A percentile compares a stretch with the other conserved stretches of the same genome.
phyloP scores from a whole-genome alignment of 176 grass and related monocot species.

The Oryza longistaminata region DNA sequence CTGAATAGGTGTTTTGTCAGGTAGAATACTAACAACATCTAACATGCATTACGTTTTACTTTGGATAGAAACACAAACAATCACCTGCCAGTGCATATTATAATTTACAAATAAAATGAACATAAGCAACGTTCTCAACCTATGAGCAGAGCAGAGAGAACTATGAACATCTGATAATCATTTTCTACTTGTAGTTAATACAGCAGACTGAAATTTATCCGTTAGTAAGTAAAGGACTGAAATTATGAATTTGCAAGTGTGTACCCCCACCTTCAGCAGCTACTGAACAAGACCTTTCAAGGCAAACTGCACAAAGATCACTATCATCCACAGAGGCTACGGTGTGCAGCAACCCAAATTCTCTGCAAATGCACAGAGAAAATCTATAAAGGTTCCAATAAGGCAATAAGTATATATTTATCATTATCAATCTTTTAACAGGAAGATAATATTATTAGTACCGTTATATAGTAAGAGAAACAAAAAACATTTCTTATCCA shows the following conservation, averaged over 20 bases:
- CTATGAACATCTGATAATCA: conserved; percentile 4
- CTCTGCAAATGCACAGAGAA: conserved; percentile 56
- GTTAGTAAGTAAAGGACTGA: background rate
- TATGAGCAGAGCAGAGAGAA: background rate
- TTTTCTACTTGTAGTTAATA: background rate
- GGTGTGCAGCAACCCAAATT: conserved; percentile 66
- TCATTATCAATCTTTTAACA: background rate
- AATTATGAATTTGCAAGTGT: conserved; percentile 33
- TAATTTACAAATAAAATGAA: background rate
- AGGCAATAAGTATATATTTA: background rate
- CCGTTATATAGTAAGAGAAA: background rate
- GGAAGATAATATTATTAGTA: background rate
- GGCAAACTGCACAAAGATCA: conserved; percentile 86
- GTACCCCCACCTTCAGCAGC: conserved; percentile 75
- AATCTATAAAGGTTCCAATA: conserved; percentile 11
- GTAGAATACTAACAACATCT: conserved; percentile 2
- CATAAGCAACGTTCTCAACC: background rate
- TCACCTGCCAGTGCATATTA: background rate
- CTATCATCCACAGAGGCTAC: conserved; percentile 62
- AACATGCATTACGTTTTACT: background rate
- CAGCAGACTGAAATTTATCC: background rate
- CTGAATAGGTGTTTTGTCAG: background rate
- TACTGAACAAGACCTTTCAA: conserved; percentile 84
- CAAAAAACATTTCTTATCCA: background rate
- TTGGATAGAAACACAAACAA: background rate